Conservation (phyloP, 176 grass and related monocot species). For the Otatea glauca region DNA sequence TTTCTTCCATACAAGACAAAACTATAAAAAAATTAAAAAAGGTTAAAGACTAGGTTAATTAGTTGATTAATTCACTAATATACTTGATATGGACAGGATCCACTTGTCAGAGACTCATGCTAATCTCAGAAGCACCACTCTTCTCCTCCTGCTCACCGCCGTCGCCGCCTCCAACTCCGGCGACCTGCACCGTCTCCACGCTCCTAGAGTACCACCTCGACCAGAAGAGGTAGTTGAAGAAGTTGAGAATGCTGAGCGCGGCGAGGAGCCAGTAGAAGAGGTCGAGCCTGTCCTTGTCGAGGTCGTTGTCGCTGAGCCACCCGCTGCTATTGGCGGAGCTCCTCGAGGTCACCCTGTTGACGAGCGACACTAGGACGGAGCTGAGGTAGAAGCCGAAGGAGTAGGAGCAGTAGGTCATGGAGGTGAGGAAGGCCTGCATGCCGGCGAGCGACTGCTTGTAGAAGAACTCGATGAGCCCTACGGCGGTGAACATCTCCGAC, state of each 20-base stretch:
- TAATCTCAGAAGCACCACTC: conserved; percentile 16
- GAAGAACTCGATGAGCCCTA: conserved; percentile 95
- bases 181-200: conserved; percentile 51
- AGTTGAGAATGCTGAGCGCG: conserved; percentile 75
- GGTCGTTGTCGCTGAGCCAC: conserved; percentile 87
- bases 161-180: conserved; percentile 36
- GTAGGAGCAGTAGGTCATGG: conserved; percentile 98
- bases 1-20: conserved; percentile 30
- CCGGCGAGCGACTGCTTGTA: conserved; percentile 86
- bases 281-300: conserved; percentile 89
- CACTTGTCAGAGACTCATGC: background rate
- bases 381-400: conserved; percentile 95
- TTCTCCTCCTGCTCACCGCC: conserved; percentile 47
- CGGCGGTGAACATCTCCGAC: conserved; percentile 95
- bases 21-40: background rate
- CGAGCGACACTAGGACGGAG: conserved; percentile 76
- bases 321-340: conserved; percentile 28
- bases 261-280: conserved; percentile 90
- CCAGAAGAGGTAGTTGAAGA: conserved; percentile 88
- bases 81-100: background rate
- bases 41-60: conserved; percentile 44
- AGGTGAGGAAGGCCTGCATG: conserved; percentile 85
- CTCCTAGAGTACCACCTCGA: conserved; percentile 74
- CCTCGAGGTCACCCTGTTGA: conserved; percentile 64
- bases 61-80: conserved; percentile 23